Evolutionary conservation across 2,329 filamentous ascomycete genomes (phyloP).

Genomic region (Thermoascus crustaceus): DNA sequence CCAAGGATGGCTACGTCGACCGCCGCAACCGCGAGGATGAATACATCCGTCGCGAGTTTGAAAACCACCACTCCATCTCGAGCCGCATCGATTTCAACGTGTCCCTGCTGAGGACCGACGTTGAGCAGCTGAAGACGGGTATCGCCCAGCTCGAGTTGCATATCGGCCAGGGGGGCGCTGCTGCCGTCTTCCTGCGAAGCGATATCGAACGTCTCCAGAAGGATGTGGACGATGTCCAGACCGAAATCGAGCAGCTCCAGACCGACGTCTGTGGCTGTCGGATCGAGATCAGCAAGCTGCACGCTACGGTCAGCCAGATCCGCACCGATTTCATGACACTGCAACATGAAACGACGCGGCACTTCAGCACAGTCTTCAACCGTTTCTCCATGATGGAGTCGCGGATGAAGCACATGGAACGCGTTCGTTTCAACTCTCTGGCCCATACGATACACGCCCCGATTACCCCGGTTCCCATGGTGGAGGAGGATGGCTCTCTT

Average conservation of each 20-base stretch:
- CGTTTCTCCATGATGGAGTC: conserved; percentile 25
- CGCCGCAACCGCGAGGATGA: conserved; percentile 33
- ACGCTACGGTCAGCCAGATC: conserved; percentile 27
- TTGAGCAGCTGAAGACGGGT: conserved; percentile 28
- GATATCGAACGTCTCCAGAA: conserved; percentile 31
- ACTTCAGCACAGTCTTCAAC: conserved; percentile 19
- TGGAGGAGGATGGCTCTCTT: conserved; percentile 27
- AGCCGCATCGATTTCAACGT: conserved; percentile 30
- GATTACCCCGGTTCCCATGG: conserved; percentile 28
- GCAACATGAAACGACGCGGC: conserved; percentile 25
- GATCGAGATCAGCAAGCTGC: conserved; percentile 30
- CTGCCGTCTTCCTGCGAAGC: conserved; percentile 27
- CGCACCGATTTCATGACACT: conserved; percentile 29
- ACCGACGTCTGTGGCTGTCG: conserved; percentile 27
- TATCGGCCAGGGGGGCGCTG: conserved; percentile 23
- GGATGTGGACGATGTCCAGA: conserved; percentile 29
- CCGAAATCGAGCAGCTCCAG: conserved; percentile 26
- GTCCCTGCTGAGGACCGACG: conserved; percentile 26
- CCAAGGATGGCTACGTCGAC: conserved; percentile 32
- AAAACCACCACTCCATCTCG: conserved; percentile 25
- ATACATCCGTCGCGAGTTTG: conserved; percentile 32
- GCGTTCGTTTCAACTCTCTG: conserved; percentile 33
- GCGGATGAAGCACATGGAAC: conserved; percentile 27
- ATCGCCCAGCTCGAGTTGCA: conserved; percentile 28
- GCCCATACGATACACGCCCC: conserved; percentile 30